Base-by-base conservation (phyloP, 306 rosid genomes). In the Lathyrus oleraceus region DNA sequence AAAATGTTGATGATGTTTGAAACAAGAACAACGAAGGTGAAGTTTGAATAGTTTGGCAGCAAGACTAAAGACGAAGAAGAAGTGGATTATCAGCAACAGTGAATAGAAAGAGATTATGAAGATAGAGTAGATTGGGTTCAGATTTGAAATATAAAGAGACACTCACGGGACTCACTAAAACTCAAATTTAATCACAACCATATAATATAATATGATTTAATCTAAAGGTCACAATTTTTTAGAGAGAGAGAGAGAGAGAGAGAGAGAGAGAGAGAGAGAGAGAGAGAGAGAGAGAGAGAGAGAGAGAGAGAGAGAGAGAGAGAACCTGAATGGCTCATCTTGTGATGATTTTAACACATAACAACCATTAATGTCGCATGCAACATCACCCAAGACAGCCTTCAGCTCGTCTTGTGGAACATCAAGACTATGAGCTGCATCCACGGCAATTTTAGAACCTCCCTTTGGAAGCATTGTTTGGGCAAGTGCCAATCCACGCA, bases 311-410 rank as follows among this genome's bases (percentile, higher is more conserved):
- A 32, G 40, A 20, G 47, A 30, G 67, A 52, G 54, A 14, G 57
- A 43, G 64, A 79, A 93, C 98, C 98, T 90, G 67, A 94, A 83
- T 44, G 85, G 84, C 49, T 94, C 92, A 51, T 86, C 91, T 27
- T 75, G 78, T 1, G 95, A 87, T 48, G 96, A 87, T 74, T 84
- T 86, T 67, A 84, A 63, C 63, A 89, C 91, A 74, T 87, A 94
- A 28, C 40, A 71, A 71, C 96, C 97, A 72, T 86, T 81, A 70
- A 94, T 84, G 60, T 86, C 82, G 4, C 71, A 78, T 15, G 95
- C 95, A 83, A 89, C 85, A 78, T 88, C 86, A 48, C 75, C 65
- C 71, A 91, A 65, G 59, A 86, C 77, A 47, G 78, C 84, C 85
- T 79, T 81, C 74, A 94, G 76, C 83, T 88, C 99, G 48, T 84